A percentile compares a stretch with the other conserved stretches of the same genome.
Evolutionary conservation across 495 filamentous ascomycete genomes (phyloP).

Genomic region (Annulohypoxylon nitens): DNA sequence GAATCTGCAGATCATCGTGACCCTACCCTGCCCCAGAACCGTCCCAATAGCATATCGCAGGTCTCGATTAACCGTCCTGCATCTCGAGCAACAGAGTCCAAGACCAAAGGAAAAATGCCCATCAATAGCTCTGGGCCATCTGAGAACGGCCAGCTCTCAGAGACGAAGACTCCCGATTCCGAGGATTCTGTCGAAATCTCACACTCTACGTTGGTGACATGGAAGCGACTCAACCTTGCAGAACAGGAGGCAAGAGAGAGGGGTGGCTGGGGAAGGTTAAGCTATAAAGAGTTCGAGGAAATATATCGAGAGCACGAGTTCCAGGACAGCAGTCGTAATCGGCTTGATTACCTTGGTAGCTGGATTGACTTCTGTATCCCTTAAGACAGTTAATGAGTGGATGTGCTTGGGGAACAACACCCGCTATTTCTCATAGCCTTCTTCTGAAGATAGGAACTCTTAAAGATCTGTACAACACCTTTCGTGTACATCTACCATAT

Average conservation of each 20-base stretch:
- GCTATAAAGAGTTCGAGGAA: conserved; percentile 77
- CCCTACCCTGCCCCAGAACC: conserved; percentile 79
- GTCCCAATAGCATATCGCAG: conserved; percentile 61
- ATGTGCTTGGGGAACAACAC: not conserved
- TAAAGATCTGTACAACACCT: not conserved
- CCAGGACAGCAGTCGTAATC: conserved; percentile 65
- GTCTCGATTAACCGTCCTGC: conserved; percentile 6
- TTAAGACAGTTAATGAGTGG: conserved; percentile 35
- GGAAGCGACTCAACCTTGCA: conserved; percentile 71
- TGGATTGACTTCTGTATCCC: conserved; percentile 87
- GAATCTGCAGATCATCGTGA: conserved; percentile 59
- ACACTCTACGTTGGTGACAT: conserved; percentile 56
- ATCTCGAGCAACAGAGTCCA: conserved; percentile 25
- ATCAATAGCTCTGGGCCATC: not conserved
- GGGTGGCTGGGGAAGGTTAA: conserved; percentile 80
- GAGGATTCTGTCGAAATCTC: conserved; percentile 39
- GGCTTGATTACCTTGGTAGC: conserved; percentile 80
- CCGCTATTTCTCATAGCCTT: not conserved
- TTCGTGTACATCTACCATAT: not conserved
- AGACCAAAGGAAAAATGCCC: not conserved
- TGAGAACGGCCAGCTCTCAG: not conserved
- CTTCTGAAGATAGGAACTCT: not conserved
- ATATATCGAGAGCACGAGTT: conserved; percentile 71
- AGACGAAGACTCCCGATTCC: conserved; percentile 20
- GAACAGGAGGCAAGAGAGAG: conserved; percentile 74